phyloP scores from a whole-genome alignment of 345 rosid genomes.

The Sisymbrium irio region DNA sequence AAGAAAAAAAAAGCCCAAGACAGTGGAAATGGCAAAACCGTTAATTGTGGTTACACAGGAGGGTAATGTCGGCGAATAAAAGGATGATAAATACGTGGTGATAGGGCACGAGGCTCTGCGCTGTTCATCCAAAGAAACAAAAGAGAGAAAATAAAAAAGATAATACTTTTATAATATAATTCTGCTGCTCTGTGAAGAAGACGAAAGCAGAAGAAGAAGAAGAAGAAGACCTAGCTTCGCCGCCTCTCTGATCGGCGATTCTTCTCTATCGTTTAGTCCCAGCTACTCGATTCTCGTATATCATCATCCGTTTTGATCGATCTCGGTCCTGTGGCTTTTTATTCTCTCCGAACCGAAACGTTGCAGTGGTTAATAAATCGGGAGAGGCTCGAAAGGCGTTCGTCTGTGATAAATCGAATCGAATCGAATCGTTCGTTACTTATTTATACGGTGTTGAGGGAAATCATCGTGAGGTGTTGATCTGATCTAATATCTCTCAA shows the following conservation, averaged over 20 bases:
- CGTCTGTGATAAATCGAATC: not conserved
- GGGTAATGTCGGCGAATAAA: constrained; percentile 25
- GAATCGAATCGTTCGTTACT: not conserved
- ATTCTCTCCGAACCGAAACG: not conserved
- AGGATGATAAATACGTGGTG: constrained; percentile 36
- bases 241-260: constrained; percentile 14
- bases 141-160: not conserved
- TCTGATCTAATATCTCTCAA: constrained; percentile 1
- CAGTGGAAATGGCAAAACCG: not conserved
- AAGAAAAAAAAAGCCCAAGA: not conserved
- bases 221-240: constrained; percentile 9
- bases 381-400: not conserved
- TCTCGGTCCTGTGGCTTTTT: not conserved
- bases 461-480: not conserved
- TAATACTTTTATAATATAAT: not conserved
- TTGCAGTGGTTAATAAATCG: not conserved
- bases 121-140: constrained; percentile 25
- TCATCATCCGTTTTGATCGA: not conserved
- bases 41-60: not conserved
- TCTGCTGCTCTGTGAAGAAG: constrained; percentile 10
- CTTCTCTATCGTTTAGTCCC: not conserved
- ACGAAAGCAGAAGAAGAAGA: not conserved
- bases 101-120: constrained; percentile 35
- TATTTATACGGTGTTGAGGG: not conserved
- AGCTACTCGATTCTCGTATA: not conserved